These are phyloP conservation scores for Penicillium riverlandense DNA, from an alignment of 495 filamentous ascomycete genomes.

Conservation along the genomic window DNA sequence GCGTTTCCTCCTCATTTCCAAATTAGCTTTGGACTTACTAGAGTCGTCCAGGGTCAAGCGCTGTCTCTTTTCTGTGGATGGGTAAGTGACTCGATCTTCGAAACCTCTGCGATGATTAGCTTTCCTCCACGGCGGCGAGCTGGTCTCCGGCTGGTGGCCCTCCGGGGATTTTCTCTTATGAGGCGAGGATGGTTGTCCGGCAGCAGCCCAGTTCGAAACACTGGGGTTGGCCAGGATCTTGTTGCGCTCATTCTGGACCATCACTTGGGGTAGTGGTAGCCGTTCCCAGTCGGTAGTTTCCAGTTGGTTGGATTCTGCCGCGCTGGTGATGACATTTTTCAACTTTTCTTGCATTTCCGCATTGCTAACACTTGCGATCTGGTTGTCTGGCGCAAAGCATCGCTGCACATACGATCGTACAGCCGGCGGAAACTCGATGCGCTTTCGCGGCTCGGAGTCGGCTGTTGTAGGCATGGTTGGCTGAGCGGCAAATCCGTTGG, in stretches of 20 bases:
- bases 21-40: constrained; percentile 85
- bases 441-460: constrained; percentile 23
- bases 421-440: constrained; percentile 63
- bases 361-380: constrained; percentile 53
- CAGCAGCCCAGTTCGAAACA: constrained; percentile 30
- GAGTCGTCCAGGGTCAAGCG: constrained; percentile 40
- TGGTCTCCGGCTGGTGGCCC: constrained; percentile 34
- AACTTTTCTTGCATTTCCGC: constrained; percentile 76
- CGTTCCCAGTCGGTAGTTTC: constrained; percentile 71
- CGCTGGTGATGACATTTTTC: constrained; percentile 75
- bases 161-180: constrained; percentile 83
- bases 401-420: constrained; percentile 81
- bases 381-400: constrained; percentile 67
- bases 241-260: constrained; percentile 70
- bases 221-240: constrained; percentile 30
- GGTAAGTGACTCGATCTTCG: constrained; percentile 70
- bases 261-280: constrained; percentile 77
- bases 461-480: constrained; percentile 6
- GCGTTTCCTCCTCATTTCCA: constrained; percentile 83
- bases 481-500: constrained; percentile 17
- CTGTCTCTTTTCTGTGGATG: constrained; percentile 53
- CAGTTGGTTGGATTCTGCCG: constrained; percentile 62
- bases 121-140: constrained; percentile 64
- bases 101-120: constrained; percentile 56
- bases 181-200: constrained; percentile 21